Base-by-base conservation (phyloP, 1,284 basidiomycete species). In the Kwoniella shivajii region DNA sequence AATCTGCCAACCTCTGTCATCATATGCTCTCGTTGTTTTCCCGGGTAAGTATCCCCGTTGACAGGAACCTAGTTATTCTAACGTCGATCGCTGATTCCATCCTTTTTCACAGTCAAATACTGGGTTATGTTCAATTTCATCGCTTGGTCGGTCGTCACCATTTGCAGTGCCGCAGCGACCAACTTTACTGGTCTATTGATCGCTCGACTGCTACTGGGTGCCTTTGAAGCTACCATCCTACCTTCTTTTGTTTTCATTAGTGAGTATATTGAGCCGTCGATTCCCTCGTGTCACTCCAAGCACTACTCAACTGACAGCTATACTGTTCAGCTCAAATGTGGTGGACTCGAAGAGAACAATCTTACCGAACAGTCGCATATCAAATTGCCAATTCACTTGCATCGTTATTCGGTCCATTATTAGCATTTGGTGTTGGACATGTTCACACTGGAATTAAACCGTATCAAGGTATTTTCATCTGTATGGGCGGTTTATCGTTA, bases 401-500 rank as follows among this genome's bases (percentile, higher is more conserved):
- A 14, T 57, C 60, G 16, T 65, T 72, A 52, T 50, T 70, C 22
- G 71, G 66, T 27, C 67, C 66, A 7, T 57, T 71, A 14, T 42
- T 73, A 24, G 54, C 67, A 1, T 69, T 62, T 50, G 68, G 60
- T 27, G 57, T 69, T 18, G 67, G 69, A 6, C 62, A 70, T 42
- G 61, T 50, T 13, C 52, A 43, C 31, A 51, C 39, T 18, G 48
- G 53, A 4, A 59, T 69, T 38, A 37, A 58, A 26, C 59, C 65
- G 2, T 72, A 69, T 42, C 61, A 81, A 72, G 75, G 71, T 20
- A 81, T 82, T 41, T 82, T 81, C 64, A 64, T 82, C 20, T 82
- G 81, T 68, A 78, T 81, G 43, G 82, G 81, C n/a, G 66, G 77
- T 1, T 57, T 81, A 33, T 80, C 81, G 9, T 62, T 80, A 13